Evolutionary conservation across 495 filamentous ascomycete species (phyloP).

Genomic region (Corynascus novoguineensis): DNA sequence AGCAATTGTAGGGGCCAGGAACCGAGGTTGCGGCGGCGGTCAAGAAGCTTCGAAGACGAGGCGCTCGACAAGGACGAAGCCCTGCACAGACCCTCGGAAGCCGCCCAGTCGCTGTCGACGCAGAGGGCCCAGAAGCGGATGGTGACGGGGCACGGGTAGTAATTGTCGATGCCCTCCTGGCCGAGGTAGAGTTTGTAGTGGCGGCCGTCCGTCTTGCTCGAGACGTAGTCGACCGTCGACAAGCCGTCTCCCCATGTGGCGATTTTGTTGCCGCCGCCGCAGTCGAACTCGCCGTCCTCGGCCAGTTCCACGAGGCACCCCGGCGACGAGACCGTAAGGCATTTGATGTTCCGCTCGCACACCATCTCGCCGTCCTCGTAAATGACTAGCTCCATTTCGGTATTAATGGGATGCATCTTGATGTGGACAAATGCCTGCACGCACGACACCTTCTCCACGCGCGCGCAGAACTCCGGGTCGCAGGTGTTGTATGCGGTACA

Average conservation of each 20-base stretch:
- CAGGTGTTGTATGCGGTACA: not conserved
- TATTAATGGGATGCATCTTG: not conserved
- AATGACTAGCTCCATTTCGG: not conserved
- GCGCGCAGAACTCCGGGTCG: not conserved
- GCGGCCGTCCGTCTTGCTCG: not conserved
- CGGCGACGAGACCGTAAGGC: not conserved
- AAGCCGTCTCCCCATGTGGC: not conserved
- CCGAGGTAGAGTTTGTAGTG: not conserved
- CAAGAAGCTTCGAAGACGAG: no score
- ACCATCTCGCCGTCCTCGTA: not conserved
- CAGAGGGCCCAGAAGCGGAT: not conserved
- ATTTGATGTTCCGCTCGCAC: not conserved
- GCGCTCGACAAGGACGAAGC: no score
- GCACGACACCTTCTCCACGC: not conserved
- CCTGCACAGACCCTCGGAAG: not conserved
- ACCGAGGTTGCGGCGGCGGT: no score
- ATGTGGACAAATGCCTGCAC: not conserved
- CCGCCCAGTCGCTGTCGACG: not conserved
- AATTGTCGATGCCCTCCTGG: not conserved
- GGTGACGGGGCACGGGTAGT: not conserved
- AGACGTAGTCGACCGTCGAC: not conserved
- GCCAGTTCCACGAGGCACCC: not conserved
- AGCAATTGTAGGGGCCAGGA: no score
- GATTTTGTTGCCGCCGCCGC: not conserved
- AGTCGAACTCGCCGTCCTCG: not conserved